phyloP scores from a whole-genome alignment of 1,284 basidiomycete genomes.

The Omphalotus olearius region DNA sequence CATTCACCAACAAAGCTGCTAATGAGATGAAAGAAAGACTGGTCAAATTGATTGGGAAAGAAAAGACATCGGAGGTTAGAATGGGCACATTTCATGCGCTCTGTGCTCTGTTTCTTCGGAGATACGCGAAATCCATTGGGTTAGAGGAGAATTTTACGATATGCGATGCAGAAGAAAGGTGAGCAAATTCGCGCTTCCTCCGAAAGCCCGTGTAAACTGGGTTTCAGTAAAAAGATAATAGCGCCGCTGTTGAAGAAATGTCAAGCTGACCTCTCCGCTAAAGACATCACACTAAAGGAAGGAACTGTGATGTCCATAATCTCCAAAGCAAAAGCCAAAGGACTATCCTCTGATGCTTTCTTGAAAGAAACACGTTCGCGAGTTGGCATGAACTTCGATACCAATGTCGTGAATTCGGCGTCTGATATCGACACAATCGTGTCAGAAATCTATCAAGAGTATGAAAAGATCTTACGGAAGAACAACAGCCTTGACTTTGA shows the following conservation, averaged over 20 bases:
- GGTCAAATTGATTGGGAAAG: constrained; percentile 64
- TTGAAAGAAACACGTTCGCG: constrained; percentile 19
- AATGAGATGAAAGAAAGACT: constrained; percentile 84
- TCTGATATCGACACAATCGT: constrained; percentile 35
- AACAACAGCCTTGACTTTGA: constrained; percentile 87
- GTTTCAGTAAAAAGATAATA: constrained; percentile 68
- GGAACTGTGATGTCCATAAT: constrained; percentile 60
- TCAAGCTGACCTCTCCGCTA: constrained; percentile 41
- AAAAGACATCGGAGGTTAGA: constrained; percentile 55
- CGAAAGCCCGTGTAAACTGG: constrained; percentile 12
- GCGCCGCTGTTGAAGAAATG: constrained; percentile 55
- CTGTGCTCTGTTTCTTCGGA: constrained; percentile 71
- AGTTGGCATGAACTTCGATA: constrained; percentile 11
- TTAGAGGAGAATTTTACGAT: constrained; percentile 79
- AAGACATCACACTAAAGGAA: constrained; percentile 58
- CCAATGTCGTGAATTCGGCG: constrained; percentile 4
- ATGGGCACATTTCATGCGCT: constrained; percentile 85
- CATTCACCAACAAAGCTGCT: constrained; percentile 88
- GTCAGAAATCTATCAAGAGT: constrained; percentile 62
- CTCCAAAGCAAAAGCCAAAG: constrained; percentile 80
- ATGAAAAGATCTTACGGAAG: constrained; percentile 58
- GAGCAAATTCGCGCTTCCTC: constrained; percentile 17
- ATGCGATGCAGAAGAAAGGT: constrained; percentile 83
- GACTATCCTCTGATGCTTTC: constrained; percentile 50
- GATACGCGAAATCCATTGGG: constrained; percentile 57